These are phyloP conservation scores for Phytophthora pini DNA, from an alignment of 352 stramenopile species.

Conservation along the genomic window DNA sequence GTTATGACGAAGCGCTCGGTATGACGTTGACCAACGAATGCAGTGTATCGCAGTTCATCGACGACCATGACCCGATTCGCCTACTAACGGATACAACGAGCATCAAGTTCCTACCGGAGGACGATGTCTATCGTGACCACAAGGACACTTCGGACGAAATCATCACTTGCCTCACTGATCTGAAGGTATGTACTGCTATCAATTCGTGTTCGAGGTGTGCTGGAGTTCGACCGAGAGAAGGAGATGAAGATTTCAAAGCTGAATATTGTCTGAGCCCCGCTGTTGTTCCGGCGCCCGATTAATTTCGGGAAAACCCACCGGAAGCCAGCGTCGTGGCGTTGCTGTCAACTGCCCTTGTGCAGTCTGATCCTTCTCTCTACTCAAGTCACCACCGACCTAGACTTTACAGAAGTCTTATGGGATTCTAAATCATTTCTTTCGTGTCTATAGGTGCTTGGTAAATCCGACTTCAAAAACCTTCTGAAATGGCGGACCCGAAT, in stretches of 20 bases:
- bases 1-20: constrained; percentile 94
- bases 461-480: constrained; percentile 97
- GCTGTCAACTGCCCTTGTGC: constrained; percentile 70
- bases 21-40: constrained; percentile 86
- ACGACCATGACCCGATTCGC: constrained; percentile 94
- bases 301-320: constrained; percentile 91
- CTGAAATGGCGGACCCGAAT: constrained; percentile 98
- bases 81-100: constrained; percentile 95
- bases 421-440: constrained; percentile 9
- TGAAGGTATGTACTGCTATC: constrained; percentile 82
- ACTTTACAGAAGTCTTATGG: background rate
- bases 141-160: constrained; percentile 86
- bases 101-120: constrained; percentile 90
- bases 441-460: constrained; percentile 92
- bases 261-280: constrained; percentile 80
- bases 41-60: constrained; percentile 88
- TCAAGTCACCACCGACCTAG: background rate
- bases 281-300: constrained; percentile 91
- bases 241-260: constrained; percentile 84
- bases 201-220: background rate
- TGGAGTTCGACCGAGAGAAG: constrained; percentile 25
- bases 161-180: constrained; percentile 77
- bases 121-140: constrained; percentile 86
- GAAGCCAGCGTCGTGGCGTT: constrained; percentile 81
- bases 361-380: constrained; percentile 71